Evolutionary conservation across 176 grass and related monocot genomes (phyloP).

Genomic region (Avena atlantica): DNA sequence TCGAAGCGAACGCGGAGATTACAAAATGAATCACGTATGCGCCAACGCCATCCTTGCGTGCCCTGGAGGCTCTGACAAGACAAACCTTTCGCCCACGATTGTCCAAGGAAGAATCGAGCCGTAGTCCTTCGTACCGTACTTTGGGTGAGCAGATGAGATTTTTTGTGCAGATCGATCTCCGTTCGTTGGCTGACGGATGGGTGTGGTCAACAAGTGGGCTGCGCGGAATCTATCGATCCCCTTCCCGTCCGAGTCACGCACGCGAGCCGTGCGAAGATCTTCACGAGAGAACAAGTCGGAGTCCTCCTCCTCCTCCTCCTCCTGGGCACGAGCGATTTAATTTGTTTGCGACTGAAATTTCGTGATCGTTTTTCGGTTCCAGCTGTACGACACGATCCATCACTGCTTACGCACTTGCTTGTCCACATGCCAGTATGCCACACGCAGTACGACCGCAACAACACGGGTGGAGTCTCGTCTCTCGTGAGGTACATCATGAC

Average conservation of each 20-base stretch:
- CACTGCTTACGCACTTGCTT: conserved; percentile 52
- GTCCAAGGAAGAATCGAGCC: too few species aligned
- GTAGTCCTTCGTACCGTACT: too few species aligned
- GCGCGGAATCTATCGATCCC: not conserved
- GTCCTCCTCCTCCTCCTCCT: conserved; percentile 6
- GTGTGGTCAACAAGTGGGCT: not conserved
- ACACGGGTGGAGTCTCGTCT: not conserved
- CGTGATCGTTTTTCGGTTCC: not conserved
- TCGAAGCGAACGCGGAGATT: too few species aligned
- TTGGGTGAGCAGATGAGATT: too few species aligned
- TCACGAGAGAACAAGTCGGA: conserved; percentile 20
- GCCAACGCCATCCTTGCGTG: too few species aligned
- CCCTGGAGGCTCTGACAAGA: too few species aligned
- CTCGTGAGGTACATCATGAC: not conserved
- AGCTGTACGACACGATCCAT: not conserved
- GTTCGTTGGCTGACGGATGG: not conserved
- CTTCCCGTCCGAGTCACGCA: conserved; percentile 4
- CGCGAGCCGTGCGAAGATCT: not conserved
- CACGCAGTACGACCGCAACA: not conserved
- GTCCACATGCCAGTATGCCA: conserved; percentile 1
- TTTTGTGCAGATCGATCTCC: too few species aligned
- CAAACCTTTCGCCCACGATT: too few species aligned
- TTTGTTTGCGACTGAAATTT: not conserved
- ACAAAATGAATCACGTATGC: too few species aligned
- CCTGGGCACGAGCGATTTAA: not conserved